Evolutionary conservation across 1,284 basidiomycete genomes (phyloP), one percentile per base, ranked within the genome.

Genomic region (Coniferiporia sulphurascens): DNA sequence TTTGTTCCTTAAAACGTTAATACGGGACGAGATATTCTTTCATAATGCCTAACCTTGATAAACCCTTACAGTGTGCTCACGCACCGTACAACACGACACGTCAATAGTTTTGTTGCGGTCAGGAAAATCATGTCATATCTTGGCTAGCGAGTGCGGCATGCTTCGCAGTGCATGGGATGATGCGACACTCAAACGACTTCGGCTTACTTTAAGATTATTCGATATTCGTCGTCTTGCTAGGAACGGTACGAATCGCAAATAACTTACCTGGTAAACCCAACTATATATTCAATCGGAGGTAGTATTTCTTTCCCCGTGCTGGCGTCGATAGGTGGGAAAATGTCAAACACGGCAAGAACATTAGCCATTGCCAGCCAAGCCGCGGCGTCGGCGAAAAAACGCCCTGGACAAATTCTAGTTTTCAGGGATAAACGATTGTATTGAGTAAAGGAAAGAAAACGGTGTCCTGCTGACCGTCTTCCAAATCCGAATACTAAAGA

Each of bases 331-430:
- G 36, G 44, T 8, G 49, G 56, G 2, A 34, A 17, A 56, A 67
- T 66, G 27, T 64, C 57, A 48, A 65, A 67, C 1, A 52, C 53
- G 4, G 64, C 64, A 21, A 67, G 55, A 15, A 65, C 55, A 35
- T 46, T 58, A 15, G 63, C 66, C 15, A 66, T 57, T 17, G 55
- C 48, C 12, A 66, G 38, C 62, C 61, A 67, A 9, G 66, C 27
- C 9, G 55, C 45, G n/a, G 59, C 52, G 41, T 52, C 41, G 5
- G 63, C 62, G 34, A 66, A 56, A 56, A 55, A 56, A 17, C 61
- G 55, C 12, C 65, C 65, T 6, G 65, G 63, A 53, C 65, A 64
- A 6, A 55, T 56, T 27, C 64, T 65, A 50, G 19, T 15, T 41
- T 21, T 3, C 5, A 27, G 27, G 5, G 27, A 27, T 27, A 27